phyloP scores from a whole-genome alignment of 306 rosid species.

The Prunus davidiana region DNA sequence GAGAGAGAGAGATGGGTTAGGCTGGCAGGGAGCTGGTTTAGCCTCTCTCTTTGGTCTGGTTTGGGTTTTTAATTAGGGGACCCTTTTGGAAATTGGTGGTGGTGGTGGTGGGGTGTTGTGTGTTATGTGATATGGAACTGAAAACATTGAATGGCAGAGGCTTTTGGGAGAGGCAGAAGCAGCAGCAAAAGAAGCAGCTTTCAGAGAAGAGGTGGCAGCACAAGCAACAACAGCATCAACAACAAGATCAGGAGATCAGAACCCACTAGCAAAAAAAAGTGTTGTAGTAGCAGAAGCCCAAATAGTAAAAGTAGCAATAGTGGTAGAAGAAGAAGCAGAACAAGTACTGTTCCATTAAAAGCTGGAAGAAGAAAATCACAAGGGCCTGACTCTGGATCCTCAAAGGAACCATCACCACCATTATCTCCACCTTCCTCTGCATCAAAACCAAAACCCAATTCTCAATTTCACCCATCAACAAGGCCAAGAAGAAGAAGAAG shows the following conservation, averaged over 20 bases:
- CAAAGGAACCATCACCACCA: constrained; percentile 40
- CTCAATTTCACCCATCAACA: constrained; percentile 25
- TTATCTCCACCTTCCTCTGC: constrained; percentile 21
- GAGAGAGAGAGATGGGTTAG: constrained; percentile 60
- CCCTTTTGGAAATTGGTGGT: constrained; percentile 6
- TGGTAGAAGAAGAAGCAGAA: not conserved
- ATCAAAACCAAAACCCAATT: constrained; percentile 17
- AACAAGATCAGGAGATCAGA: constrained; percentile 23
- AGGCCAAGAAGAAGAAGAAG: constrained; percentile 20
- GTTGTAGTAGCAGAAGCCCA: constrained; percentile 3
- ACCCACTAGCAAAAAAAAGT: constrained; percentile 3
- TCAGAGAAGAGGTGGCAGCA: constrained; percentile 44
- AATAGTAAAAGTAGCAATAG: not conserved
- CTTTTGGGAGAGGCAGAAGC: constrained; percentile 42
- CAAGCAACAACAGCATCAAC: constrained; percentile 4
- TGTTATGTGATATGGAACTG: constrained; percentile 51
- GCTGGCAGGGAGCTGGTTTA: constrained; percentile 22
- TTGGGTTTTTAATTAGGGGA: not conserved
- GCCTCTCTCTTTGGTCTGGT: constrained; percentile 7
- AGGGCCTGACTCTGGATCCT: constrained; percentile 84
- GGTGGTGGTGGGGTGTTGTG: constrained; percentile 10
- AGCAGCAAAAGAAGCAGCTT: constrained; percentile 21
- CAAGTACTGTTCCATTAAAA: constrained; percentile 32
- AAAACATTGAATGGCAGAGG: constrained; percentile 63
- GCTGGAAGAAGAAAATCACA: constrained; percentile 67